Evolutionary conservation across 805 yeast species (phyloP), one percentile per base, ranked within the genome.

Genomic region (Candida sphagnicola): DNA sequence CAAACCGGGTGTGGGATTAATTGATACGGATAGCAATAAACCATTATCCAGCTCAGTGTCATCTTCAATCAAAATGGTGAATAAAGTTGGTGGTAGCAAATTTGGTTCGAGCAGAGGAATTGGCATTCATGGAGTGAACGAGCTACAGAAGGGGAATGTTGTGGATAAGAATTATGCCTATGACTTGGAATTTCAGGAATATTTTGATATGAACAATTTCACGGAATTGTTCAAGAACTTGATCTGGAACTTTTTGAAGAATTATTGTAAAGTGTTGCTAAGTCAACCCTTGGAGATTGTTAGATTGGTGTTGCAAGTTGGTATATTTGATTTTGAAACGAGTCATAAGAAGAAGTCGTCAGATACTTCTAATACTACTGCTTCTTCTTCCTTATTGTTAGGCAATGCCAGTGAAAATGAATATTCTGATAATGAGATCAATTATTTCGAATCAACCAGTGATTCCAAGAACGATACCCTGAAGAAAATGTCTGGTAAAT

Each of bases 261-360:
- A 80, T 46, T 91, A 93, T 63, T 59, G 78, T 39, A 80, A 79
- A 43, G 78, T 82, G 32, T 58, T 88, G 23, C 55, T 85, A 6
- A 75, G 86, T 14, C 97, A 93, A 60, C 98, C 99, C 2, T 82
- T 90, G 59, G 97, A 91, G 49, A 83, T 86, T 13, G 77, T 85
- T 4, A 72, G 91, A 39, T 70, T 87, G 47, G 67, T 90, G 18
- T 62, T 89, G 40, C 98, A 93, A 59, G 83, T 86, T 11, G 95
- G 95, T 3, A 76, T 74, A 23, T 81, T 83, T 54, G 59, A 63
- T 18, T 50, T 55, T 38, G 38, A 40, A 10, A 5, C 35, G 5
- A n/a, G 11, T 4, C 11, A 8, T 8, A 5, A 10, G 18, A 37
- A 31, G n/a, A 31, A 38, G 32, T 18, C 32, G 5, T 8, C 25